These are phyloP conservation scores for Aspergillus fischeri DNA, from an alignment of 2,329 filamentous ascomycete species.

Conservation along the genomic window DNA sequence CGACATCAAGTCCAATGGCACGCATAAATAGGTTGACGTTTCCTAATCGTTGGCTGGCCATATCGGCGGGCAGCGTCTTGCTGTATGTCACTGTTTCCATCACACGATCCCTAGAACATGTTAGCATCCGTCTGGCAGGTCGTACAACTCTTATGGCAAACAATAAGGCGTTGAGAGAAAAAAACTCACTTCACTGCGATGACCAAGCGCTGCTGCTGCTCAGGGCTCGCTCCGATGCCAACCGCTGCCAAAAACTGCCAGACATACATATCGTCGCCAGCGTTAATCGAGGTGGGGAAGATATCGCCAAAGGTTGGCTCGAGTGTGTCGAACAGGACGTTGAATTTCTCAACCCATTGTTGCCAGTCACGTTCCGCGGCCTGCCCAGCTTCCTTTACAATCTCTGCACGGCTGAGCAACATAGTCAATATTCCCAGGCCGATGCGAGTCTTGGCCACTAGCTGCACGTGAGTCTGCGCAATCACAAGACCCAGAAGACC, in stretches of 20 bases:
- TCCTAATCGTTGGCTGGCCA: slow-evolving; percentile 75
- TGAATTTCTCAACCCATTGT: slow-evolving; percentile 81
- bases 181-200: slow-evolving; percentile 74
- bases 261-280: slow-evolving; percentile 89
- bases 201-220: slow-evolving; percentile 92
- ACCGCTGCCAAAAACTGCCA: slow-evolving; percentile 97
- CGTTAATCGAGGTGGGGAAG: slow-evolving; percentile 87
- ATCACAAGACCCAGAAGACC: slow-evolving; percentile 83
- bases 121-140: slow-evolving; percentile 12
- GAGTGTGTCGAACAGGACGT: slow-evolving; percentile 78
- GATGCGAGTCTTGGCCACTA: slow-evolving; percentile 81
- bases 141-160: neutral
- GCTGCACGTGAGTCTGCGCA: slow-evolving; percentile 73
- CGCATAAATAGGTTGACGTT: slow-evolving; percentile 99
- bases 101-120: slow-evolving; percentile 65
- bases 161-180: neutral
- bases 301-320: slow-evolving; percentile 79
- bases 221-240: slow-evolving; percentile 85
- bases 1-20: slow-evolving; percentile 96
- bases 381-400: slow-evolving; percentile 76
- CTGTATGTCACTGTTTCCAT: slow-evolving; percentile 89
- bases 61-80: slow-evolving; percentile 82
- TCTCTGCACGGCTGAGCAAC: slow-evolving; percentile 87
- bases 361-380: slow-evolving; percentile 70
- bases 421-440: slow-evolving; percentile 89